A percentile compares a stretch with the other conserved stretches of the same genome.
Evolutionary conservation across 148 eudicot genomes (phyloP).

Genomic region (Simmondsia chinensis): DNA sequence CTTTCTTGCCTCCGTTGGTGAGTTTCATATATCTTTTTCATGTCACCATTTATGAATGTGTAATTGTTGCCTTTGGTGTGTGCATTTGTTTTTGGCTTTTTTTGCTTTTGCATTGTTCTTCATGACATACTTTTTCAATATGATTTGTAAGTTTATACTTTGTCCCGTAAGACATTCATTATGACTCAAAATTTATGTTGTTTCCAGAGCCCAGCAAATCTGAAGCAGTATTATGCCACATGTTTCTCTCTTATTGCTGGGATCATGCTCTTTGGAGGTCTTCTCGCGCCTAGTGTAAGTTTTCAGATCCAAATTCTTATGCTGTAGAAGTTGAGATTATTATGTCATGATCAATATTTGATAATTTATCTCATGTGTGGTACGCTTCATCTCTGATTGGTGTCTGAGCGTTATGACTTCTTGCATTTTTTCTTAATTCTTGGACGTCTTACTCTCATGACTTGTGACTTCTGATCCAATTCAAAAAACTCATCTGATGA

Average conservation of each 20-base stretch:
- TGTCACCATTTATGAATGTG: not conserved
- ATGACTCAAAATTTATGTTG: slow-evolving; percentile 13
- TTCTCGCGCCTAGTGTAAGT: slow-evolving; percentile 81
- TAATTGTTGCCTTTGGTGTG: not conserved
- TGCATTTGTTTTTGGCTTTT: not conserved
- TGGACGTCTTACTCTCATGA: too few relatives aligned
- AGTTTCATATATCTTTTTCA: not conserved
- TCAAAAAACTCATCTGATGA: too few relatives aligned
- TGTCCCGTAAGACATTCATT: not conserved
- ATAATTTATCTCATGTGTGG: not conserved
- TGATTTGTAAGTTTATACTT: slow-evolving; percentile 1
- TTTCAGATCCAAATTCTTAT: slow-evolving; percentile 5
- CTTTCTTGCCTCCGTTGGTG: slow-evolving; percentile 95
- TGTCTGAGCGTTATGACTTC: too few relatives aligned
- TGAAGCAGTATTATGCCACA: slow-evolving; percentile 71
- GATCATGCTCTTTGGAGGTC: slow-evolving; percentile 75
- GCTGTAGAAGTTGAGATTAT: not conserved
- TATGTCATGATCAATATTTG: not conserved
- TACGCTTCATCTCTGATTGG: not conserved
- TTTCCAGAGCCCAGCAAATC: slow-evolving; percentile 60
- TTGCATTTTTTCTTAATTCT: too few relatives aligned
- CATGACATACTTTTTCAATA: not conserved
- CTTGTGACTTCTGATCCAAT: too few relatives aligned
- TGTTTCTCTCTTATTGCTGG: slow-evolving; percentile 81
- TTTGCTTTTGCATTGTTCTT: too few relatives aligned